Conservation (phyloP, 345 rosid species). For the Schrenkiella parvula region DNA sequence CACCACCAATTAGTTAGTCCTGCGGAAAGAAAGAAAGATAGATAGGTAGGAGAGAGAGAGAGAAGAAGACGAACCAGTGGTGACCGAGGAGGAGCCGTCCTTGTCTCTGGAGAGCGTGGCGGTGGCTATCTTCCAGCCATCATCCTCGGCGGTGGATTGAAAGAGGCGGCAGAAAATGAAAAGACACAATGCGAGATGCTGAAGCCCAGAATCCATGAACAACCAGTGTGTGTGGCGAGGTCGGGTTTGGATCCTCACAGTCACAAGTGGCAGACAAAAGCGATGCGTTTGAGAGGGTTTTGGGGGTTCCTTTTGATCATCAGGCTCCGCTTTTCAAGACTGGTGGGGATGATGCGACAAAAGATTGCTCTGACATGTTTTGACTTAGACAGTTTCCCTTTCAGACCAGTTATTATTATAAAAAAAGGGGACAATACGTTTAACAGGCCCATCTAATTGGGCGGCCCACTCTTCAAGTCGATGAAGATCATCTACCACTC, state of each 20-base stretch:
- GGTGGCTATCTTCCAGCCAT: slow-evolving; percentile 72
- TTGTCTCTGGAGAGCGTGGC: slow-evolving; percentile 70
- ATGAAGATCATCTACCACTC: background rate
- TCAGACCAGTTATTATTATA: slow-evolving; percentile 9
- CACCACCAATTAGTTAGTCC: slow-evolving; percentile 7
- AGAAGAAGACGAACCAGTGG: slow-evolving; percentile 44
- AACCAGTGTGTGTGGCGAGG: background rate
- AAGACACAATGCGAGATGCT: slow-evolving; percentile 20
- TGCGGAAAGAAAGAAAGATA: background rate
- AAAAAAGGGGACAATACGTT: background rate
- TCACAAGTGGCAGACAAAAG: slow-evolving; percentile 29
- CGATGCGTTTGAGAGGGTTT: slow-evolving; percentile 32
- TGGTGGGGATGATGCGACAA: slow-evolving; percentile 29
- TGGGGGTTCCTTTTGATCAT: slow-evolving; percentile 29
- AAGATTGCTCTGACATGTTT: slow-evolving; percentile 29
- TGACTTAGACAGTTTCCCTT: slow-evolving; percentile 16
- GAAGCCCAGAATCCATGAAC: slow-evolving; percentile 28
- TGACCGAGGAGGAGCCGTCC: slow-evolving; percentile 54
- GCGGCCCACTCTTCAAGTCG: background rate
- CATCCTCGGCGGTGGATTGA: slow-evolving; percentile 37
- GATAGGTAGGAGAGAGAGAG: background rate
- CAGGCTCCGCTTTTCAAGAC: slow-evolving; percentile 35
- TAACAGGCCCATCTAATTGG: slow-evolving; percentile 16
- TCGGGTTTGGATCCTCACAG: slow-evolving; percentile 14
- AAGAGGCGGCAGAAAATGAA: slow-evolving; percentile 15